Conservation (phyloP, 108 stramenopile genomes). For the Pseudonitzschia multiseries region DNA sequence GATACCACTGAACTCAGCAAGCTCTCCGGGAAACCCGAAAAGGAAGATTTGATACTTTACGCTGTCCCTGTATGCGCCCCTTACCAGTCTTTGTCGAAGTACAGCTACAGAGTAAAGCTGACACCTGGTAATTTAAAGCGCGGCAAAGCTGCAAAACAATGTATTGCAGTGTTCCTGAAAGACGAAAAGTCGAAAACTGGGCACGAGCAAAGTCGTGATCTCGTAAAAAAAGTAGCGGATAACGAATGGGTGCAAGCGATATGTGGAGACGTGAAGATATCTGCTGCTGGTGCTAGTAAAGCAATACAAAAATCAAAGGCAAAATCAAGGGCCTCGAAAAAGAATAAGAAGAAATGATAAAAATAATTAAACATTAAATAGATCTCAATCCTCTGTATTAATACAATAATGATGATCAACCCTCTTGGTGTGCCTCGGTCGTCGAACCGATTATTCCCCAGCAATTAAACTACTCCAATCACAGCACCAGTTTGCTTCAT, state of each 20-base stretch:
- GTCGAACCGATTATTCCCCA: background rate
- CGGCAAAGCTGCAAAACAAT: constrained; percentile 86
- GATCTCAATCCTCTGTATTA: background rate
- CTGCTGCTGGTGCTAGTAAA: constrained; percentile 82
- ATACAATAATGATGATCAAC: background rate
- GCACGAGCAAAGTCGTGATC: constrained; percentile 42
- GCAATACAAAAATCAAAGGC: constrained; percentile 57
- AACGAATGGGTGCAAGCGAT: constrained; percentile 85
- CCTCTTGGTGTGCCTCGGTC: background rate
- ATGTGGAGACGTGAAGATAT: constrained; percentile 78
- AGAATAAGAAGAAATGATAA: constrained; percentile 27
- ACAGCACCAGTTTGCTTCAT: constrained; percentile 4
- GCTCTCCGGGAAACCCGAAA: constrained; percentile 80
- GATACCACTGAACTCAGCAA: constrained; percentile 75
- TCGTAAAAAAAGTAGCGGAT: constrained; percentile 80
- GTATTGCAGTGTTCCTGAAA: constrained; percentile 73
- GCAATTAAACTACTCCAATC: background rate
- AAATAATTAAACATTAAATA: background rate
- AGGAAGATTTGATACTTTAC: constrained; percentile 81
- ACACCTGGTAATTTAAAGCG: constrained; percentile 85
- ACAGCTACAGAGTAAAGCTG: constrained; percentile 86
- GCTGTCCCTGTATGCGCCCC: constrained; percentile 95
- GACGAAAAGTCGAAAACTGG: constrained; percentile 35
- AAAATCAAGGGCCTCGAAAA: constrained; percentile 45
- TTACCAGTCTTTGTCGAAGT: constrained; percentile 83